Evolutionary conservation across 768 basidiomycete genomes (phyloP).

Genomic region (Psilocybe azurescens): DNA sequence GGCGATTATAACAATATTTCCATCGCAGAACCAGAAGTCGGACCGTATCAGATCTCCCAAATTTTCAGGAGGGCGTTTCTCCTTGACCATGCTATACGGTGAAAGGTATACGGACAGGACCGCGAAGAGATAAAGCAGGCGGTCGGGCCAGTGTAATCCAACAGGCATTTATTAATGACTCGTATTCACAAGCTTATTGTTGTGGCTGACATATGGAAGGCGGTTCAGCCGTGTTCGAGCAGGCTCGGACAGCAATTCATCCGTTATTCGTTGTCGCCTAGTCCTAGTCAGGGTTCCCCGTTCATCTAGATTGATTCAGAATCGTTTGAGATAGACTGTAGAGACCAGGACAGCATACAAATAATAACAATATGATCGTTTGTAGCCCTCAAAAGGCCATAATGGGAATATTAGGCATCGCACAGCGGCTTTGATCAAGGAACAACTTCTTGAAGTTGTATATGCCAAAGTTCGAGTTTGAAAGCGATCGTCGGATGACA

Average conservation of each 20-base stretch:
- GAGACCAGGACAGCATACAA: too few relatives aligned
- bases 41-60: constrained; percentile 44
- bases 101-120: background rate
- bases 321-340: too few relatives aligned
- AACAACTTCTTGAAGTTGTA: too few relatives aligned
- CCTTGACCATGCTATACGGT: constrained; percentile 19
- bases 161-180: background rate
- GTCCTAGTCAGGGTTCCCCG: background rate
- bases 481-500: too few relatives aligned
- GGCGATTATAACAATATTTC: constrained; percentile 69
- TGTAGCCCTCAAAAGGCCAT: too few relatives aligned
- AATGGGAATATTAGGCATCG: too few relatives aligned
- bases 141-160: background rate
- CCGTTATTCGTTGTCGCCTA: background rate
- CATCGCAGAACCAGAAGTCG: constrained; percentile 78
- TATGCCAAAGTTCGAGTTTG: too few relatives aligned
- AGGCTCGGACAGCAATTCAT: background rate
- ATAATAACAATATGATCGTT: too few relatives aligned
- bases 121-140: background rate
- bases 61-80: constrained; percentile 20
- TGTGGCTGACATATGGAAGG: background rate
- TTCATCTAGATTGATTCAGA: too few relatives aligned
- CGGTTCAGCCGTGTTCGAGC: background rate
- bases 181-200: background rate
- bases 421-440: too few relatives aligned